Evolutionary conservation across 176 grass and related monocot species (phyloP).

Genomic region (Triticum urartu): DNA sequence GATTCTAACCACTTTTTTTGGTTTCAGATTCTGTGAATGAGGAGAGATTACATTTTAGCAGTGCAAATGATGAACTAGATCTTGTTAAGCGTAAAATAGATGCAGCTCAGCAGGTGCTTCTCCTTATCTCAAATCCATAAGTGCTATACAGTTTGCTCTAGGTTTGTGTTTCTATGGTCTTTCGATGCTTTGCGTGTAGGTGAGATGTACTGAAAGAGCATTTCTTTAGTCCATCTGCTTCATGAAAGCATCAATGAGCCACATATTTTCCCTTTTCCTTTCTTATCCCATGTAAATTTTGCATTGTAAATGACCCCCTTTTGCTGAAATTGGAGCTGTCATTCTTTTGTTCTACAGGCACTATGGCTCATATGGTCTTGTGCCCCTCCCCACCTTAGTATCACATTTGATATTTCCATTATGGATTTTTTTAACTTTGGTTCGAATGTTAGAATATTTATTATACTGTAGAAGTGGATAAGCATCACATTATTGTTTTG

Average conservation of each 20-base stretch:
- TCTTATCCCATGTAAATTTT: background rate
- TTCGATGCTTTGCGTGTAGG: background rate
- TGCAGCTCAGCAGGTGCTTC: conserved; percentile 57
- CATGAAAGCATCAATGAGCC: background rate
- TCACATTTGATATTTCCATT: background rate
- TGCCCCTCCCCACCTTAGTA: background rate
- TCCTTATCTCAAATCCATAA: background rate
- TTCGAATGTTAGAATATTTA: background rate
- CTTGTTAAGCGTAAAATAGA: conserved; percentile 55
- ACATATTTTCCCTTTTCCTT: background rate
- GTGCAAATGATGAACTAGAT: conserved; percentile 54
- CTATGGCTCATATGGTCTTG: background rate
- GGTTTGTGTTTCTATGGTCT: background rate
- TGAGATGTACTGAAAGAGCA: background rate
- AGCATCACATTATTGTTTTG: background rate
- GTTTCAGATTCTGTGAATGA: conserved; percentile 54
- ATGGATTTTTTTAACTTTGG: background rate
- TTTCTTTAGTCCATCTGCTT: background rate
- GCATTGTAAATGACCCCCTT: background rate
- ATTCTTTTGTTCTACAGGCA: background rate
- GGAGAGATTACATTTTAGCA: conserved; percentile 44
- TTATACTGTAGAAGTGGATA: background rate
- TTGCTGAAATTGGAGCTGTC: background rate
- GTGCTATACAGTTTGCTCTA: conserved; percentile 8
- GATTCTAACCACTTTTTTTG: background rate